Conservation (phyloP, 768 basidiomycete genomes). For the Sporobolomyces roseus region DNA sequence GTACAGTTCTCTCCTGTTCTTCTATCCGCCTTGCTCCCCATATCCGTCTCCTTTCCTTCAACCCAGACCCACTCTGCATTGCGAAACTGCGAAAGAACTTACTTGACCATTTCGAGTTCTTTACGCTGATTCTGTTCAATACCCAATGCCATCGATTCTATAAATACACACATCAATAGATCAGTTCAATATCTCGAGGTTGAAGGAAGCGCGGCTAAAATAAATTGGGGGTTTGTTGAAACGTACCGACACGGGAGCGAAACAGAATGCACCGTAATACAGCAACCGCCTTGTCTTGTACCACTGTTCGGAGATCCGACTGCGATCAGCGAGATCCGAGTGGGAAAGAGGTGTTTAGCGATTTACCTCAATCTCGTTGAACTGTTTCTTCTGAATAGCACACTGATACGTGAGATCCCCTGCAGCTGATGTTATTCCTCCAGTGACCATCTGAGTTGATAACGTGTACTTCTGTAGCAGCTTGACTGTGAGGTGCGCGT, state of each 20-base stretch:
- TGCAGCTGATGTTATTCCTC: neutral
- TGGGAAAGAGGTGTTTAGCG: neutral
- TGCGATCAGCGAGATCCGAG: neutral
- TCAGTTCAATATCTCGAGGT: too few relatives aligned
- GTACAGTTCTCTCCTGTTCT: neutral
- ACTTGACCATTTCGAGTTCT: conserved; percentile 16
- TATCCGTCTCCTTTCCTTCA: too few relatives aligned
- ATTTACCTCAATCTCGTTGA: conserved; percentile 35
- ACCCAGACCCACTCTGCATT: too few relatives aligned
- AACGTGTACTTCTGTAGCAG: conserved; percentile 37
- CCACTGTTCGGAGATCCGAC: conserved; percentile 12
- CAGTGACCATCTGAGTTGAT: conserved; percentile 44
- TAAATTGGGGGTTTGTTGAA: neutral
- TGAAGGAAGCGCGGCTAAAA: conserved; percentile 4
- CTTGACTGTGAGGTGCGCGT: conserved; percentile 3
- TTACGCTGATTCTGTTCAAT: conserved; percentile 19
- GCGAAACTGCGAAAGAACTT: too few relatives aligned
- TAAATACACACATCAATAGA: neutral
- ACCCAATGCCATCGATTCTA: conserved; percentile 40
- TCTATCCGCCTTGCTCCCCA: too few relatives aligned
- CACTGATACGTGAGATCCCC: conserved; percentile 35
- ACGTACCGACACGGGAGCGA: conserved; percentile 34
- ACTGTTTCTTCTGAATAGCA: conserved; percentile 12
- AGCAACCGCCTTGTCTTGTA: conserved; percentile 28
- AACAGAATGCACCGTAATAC: conserved; percentile 32